Evolutionary conservation across 2,329 filamentous ascomycete species (phyloP).

Genomic region (Calonectria crousiana): DNA sequence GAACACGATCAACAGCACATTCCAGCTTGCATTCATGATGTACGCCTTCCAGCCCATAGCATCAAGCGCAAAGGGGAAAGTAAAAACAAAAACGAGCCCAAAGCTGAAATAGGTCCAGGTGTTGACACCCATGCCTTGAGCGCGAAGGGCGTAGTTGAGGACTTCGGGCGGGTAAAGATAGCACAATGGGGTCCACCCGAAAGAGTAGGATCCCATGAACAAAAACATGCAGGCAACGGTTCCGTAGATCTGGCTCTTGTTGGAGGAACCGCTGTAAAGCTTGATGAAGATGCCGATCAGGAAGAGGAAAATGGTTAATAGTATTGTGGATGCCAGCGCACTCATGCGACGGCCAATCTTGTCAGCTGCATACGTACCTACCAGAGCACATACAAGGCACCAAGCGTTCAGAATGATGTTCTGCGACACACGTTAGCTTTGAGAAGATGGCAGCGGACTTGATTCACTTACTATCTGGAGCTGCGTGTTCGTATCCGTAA

Average conservation of each 20-base stretch:
- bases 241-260: conserved; percentile 47
- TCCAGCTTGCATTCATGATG: conserved; percentile 40
- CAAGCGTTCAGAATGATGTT: conserved; percentile 65
- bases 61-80: conserved; percentile 34
- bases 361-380: conserved; percentile 57
- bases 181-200: conserved; percentile 45
- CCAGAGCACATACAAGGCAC: conserved; percentile 56
- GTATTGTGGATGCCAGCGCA: background rate
- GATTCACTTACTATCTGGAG: conserved; percentile 51
- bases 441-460: background rate
- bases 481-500: conserved; percentile 56
- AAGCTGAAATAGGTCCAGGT: conserved; percentile 30
- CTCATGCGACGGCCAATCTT: conserved; percentile 1
- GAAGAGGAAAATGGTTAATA: background rate
- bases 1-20: background rate
- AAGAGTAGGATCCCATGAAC: conserved; percentile 62
- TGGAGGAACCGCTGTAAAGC: conserved; percentile 40
- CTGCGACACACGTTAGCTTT: conserved; percentile 1
- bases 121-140: conserved; percentile 44
- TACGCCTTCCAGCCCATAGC: conserved; percentile 41
- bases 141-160: conserved; percentile 61
- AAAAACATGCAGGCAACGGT: conserved; percentile 62
- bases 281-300: background rate
- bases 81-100: conserved; percentile 28
- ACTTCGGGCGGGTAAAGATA: conserved; percentile 61